Evolutionary conservation across 805 yeast species (phyloP).

Genomic region (Starmerella vaccinii): DNA sequence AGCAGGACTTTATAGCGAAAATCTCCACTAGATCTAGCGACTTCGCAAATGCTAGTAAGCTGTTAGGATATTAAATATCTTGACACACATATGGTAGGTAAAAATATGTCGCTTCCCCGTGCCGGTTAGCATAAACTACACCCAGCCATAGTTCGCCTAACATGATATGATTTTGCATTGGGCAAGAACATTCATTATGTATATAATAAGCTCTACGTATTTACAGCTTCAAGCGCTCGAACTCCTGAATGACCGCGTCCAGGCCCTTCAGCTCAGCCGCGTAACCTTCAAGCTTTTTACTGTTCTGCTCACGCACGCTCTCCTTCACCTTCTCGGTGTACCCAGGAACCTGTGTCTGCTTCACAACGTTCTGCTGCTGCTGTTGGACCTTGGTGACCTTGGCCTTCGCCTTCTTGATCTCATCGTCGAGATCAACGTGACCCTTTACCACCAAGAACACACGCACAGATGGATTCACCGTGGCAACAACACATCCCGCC

Average conservation of each 20-base stretch:
- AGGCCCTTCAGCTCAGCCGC: constrained; percentile 84
- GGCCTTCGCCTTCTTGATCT: constrained; percentile 70
- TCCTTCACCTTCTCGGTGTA: constrained; percentile 77
- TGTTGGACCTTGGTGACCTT: constrained; percentile 60
- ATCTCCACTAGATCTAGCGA: too few relatives aligned
- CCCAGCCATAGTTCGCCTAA: too few relatives aligned
- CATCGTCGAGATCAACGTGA: constrained; percentile 83
- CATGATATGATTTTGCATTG: too few relatives aligned
- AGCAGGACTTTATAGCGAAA: too few relatives aligned
- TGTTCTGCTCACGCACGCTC: constrained; percentile 70
- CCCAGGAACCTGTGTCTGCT: constrained; percentile 60
- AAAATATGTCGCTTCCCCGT: too few relatives aligned
- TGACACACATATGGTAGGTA: too few relatives aligned
- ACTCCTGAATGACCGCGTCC: constrained; percentile 72
- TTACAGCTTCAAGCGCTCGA: constrained; percentile 39
- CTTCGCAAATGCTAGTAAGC: too few relatives aligned
- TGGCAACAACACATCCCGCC: constrained; percentile 77
- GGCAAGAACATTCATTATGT: too few relatives aligned
- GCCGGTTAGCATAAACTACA: too few relatives aligned
- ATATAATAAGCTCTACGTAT: not conserved
- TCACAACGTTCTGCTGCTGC: constrained; percentile 52
- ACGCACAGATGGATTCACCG: constrained; percentile 68
- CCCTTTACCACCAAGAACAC: constrained; percentile 93
- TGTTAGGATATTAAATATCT: too few relatives aligned
- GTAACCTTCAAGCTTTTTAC: constrained; percentile 54